phyloP scores from a whole-genome alignment of 2,329 filamentous ascomycete species.

The Hyphodiscus sp. region DNA sequence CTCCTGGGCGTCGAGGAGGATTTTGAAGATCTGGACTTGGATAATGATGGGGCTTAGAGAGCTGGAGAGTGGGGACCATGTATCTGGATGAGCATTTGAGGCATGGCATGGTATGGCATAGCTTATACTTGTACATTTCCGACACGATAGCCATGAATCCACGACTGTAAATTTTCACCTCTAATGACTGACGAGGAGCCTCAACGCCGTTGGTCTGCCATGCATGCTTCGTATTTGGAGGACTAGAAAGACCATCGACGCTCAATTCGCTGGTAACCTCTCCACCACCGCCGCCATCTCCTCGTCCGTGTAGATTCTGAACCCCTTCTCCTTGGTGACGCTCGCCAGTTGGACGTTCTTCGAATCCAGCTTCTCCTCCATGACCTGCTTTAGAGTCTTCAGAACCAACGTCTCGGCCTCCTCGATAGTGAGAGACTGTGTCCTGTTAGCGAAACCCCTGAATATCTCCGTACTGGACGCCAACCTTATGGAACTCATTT shows the following conservation, averaged over 20 bases:
- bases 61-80: neutral
- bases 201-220: neutral
- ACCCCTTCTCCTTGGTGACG: slow-evolving; percentile 95
- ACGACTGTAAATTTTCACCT: neutral
- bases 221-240: neutral
- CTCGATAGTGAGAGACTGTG: slow-evolving; percentile 74
- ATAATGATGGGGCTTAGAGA: slow-evolving; percentile 28
- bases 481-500: slow-evolving; percentile 92
- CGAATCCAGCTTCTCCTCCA: slow-evolving; percentile 98
- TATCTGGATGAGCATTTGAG: neutral
- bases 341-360: slow-evolving; percentile 99
- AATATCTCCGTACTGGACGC: neutral
- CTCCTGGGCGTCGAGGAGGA: slow-evolving; percentile 73
- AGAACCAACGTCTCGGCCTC: slow-evolving; percentile 94
- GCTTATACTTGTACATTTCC: neutral
- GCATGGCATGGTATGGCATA: too few species aligned
- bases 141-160: neutral
- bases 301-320: slow-evolving; percentile 96
- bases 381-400: slow-evolving; percentile 98
- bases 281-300: slow-evolving; percentile 94
- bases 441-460: slow-evolving; percentile 15
- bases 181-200: neutral
- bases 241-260: neutral
- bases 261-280: slow-evolving; percentile 63
- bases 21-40: slow-evolving; percentile 55